phyloP scores from a whole-genome alignment of 2,329 filamentous ascomycete genomes.

The Dothistroma pini region DNA sequence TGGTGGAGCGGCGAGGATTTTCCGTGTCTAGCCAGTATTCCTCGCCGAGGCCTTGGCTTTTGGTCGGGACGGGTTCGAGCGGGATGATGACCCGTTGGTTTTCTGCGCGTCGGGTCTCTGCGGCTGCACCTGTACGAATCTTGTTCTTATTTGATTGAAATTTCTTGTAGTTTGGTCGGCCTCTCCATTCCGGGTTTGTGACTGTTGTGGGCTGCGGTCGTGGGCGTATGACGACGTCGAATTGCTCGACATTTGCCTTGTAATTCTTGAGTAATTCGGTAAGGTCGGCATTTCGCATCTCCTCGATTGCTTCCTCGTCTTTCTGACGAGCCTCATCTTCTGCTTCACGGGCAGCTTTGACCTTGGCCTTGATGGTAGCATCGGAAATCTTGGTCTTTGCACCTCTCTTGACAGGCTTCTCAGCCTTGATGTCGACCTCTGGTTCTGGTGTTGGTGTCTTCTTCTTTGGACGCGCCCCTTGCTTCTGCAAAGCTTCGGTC shows the following conservation, averaged over 20 bases:
- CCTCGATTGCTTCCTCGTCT: conserved; percentile 69
- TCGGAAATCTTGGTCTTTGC: conserved; percentile 49
- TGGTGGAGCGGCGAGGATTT: conserved; percentile 10
- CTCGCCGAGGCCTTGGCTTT: conserved; percentile 70
- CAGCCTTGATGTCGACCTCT: conserved; percentile 3
- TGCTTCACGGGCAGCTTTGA: conserved; percentile 50
- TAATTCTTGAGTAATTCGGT: conserved; percentile 54
- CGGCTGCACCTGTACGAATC: conserved; percentile 35
- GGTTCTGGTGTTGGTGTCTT: conserved; percentile 16
- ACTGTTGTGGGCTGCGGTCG: neutral
- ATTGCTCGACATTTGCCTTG: conserved; percentile 53
- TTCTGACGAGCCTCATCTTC: conserved; percentile 54
- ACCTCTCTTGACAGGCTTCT: conserved; percentile 3
- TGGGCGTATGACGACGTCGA: conserved; percentile 55
- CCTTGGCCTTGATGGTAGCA: conserved; percentile 65
- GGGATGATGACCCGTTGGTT: conserved; percentile 62
- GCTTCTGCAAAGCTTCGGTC: conserved; percentile 52
- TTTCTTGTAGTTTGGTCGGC: conserved; percentile 91
- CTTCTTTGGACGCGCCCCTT: conserved; percentile 26
- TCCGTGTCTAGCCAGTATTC: conserved; percentile 67
- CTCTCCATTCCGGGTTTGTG: conserved; percentile 75
- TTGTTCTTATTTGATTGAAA: conserved; percentile 56
- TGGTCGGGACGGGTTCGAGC: conserved; percentile 67
- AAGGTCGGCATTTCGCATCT: conserved; percentile 68
- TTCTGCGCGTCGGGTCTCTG: conserved; percentile 31